Evolutionary conservation across 768 basidiomycete species (phyloP), one percentile per base, ranked within the genome.

Genomic region (Termitomyces sp.): DNA sequence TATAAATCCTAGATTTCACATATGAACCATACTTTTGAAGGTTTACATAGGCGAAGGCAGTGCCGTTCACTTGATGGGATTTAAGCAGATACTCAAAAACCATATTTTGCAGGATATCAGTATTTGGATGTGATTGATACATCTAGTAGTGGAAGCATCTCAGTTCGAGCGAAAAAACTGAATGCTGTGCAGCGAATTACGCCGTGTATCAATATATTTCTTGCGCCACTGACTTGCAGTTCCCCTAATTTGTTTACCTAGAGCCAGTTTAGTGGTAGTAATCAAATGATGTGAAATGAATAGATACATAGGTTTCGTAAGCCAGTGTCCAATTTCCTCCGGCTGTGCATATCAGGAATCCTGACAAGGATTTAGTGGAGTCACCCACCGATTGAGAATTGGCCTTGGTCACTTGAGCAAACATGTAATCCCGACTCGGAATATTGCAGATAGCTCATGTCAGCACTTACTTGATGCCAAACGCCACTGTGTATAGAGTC

Each of bases 161-260:
- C 36, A 55, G 37, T 29, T 22, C 1, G 27, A 43, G 13, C 31
- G 49, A 41, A 29, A 24, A 7, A 18, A 3, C 2, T 1, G n/a
- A 20, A 27, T 13, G 26, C 1, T 27, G 26, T 29, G 18, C 37
- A 52, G 18, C 24, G 14, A 39, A 62, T 22, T 42, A 68, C 69
- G 39, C 69, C 66, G 44, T 71, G 70, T n/a, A 71, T 66, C 8
- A 70, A 52, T 44, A 71, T 67, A 53, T 71, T 71, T 43, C 60
- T 60, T 5, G 69, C 69, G 9, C 69, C 70, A 47, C 44, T 47
- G n/a, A 61, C 67, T 57, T 71, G 70, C 9, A 71, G 64, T 31
- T 70, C 62, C 14, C 64, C 67, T 5, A 71, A 61, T 53, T 67
- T 69, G 5, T 60, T 55, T 5, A 67, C 39, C 70, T 69, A 20